A percentile compares a stretch with the other conserved stretches of the same genome.
These are phyloP conservation scores for Glarea lozoyensis DNA, from an alignment of 495 filamentous ascomycete genomes.

Conservation along the genomic window DNA sequence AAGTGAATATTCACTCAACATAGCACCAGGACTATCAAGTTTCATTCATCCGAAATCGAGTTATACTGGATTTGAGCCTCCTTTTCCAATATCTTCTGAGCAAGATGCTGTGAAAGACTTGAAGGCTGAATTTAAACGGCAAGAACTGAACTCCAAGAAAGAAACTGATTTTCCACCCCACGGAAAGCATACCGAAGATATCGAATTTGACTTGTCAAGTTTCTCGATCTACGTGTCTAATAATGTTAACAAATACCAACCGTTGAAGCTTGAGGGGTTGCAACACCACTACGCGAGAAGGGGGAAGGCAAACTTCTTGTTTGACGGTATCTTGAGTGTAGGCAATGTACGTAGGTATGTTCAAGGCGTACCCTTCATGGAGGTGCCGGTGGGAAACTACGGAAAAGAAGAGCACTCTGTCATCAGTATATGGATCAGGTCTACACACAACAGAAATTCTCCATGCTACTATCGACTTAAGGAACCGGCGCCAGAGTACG, in stretches of 20 bases:
- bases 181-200: too few species aligned
- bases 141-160: too few species aligned
- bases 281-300: constrained; percentile 35
- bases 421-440: constrained; percentile 53
- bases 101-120: constrained; percentile 20
- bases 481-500: constrained; percentile 47
- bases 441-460: constrained; percentile 23
- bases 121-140: not conserved
- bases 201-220: constrained; percentile 37
- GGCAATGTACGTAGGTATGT: constrained; percentile 38
- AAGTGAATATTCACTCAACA: not conserved
- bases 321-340: constrained; percentile 50
- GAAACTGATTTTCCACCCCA: too few species aligned
- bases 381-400: constrained; percentile 59
- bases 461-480: constrained; percentile 54
- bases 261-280: constrained; percentile 38
- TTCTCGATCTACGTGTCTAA: constrained; percentile 41
- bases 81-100: constrained; percentile 23
- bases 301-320: constrained; percentile 29
- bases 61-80: constrained; percentile 21
- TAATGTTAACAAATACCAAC: constrained; percentile 18
- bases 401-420: constrained; percentile 36
- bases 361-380: constrained; percentile 40
- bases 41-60: constrained; percentile 27
- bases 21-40: constrained; percentile 5